Evolutionary conservation across 2,329 filamentous ascomycete genomes (phyloP).

Genomic region (Ustulina deusta): DNA sequence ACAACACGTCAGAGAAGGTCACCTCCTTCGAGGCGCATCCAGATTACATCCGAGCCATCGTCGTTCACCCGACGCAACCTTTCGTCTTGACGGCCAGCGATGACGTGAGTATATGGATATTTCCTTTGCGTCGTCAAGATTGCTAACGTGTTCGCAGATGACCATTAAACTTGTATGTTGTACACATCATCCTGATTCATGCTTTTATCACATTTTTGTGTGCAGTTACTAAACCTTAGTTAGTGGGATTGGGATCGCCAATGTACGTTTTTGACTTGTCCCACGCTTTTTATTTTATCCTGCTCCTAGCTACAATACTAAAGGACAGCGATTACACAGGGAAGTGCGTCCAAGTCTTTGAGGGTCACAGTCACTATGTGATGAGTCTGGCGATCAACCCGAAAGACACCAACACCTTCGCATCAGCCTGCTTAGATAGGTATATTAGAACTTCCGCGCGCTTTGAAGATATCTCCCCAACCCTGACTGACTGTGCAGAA

Average conservation of each 20-base stretch:
- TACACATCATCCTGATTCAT: background rate
- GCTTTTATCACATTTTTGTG: background rate
- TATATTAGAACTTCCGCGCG: background rate
- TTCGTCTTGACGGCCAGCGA: constrained; percentile 96
- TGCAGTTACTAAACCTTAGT: constrained; percentile 23
- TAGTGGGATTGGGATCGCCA: constrained; percentile 96
- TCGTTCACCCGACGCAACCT: constrained; percentile 92
- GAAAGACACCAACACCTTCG: constrained; percentile 93
- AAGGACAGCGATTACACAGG: constrained; percentile 52
- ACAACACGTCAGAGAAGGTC: constrained; percentile 99
- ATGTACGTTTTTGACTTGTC: constrained; percentile 54
- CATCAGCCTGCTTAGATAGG: constrained; percentile 88
- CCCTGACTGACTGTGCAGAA: constrained; percentile 61
- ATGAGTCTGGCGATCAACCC: constrained; percentile 98
- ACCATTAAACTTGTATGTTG: constrained; percentile 41
- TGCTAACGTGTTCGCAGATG: constrained; percentile 31
- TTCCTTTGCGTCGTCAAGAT: background rate
- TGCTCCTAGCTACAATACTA: constrained; percentile 9
- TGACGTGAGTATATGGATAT: constrained; percentile 96
- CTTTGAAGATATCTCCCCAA: background rate
- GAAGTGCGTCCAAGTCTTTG: constrained; percentile 97
- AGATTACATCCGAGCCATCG: constrained; percentile 97
- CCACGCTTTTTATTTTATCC: background rate
- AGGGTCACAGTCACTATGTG: constrained; percentile 95
- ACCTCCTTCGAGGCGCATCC: constrained; percentile 97